These are phyloP conservation scores for Penicillium sp. DNA, from an alignment of 2,329 filamentous ascomycete genomes.

Conservation along the genomic window DNA sequence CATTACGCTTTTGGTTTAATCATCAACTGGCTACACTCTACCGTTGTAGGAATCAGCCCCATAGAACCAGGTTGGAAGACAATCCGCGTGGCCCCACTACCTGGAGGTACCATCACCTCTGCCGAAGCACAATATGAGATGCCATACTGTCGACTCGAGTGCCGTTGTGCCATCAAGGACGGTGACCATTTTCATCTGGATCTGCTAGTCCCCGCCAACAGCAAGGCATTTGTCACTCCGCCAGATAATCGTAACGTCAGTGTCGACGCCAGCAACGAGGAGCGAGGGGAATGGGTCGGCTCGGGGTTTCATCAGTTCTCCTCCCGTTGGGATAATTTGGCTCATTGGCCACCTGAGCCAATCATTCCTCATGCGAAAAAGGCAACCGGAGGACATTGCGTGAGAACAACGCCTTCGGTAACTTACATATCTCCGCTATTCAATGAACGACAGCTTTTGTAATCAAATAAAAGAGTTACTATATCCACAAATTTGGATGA, in stretches of 20 bases:
- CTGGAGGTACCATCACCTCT: slow-evolving; percentile 38
- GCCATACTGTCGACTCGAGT: slow-evolving; percentile 39
- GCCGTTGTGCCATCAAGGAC: slow-evolving; percentile 22
- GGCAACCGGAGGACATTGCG: background rate
- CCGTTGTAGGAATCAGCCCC: slow-evolving; percentile 33
- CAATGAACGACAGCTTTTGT: background rate
- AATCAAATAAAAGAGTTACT: background rate
- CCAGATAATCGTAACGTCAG: background rate
- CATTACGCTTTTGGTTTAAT: slow-evolving; percentile 49
- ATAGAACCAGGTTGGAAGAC: slow-evolving; percentile 41
- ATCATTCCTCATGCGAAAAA: background rate
- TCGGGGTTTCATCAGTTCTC: background rate
- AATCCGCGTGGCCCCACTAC: slow-evolving; percentile 37
- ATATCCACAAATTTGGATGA: background rate
- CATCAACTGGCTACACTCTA: slow-evolving; percentile 45
- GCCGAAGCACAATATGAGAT: slow-evolving; percentile 39
- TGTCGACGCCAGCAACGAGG: background rate
- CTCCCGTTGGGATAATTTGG: background rate
- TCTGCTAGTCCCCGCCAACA: background rate
- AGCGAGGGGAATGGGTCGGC: background rate
- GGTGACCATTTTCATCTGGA: background rate
- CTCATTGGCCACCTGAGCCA: background rate
- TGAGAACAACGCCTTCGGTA: background rate
- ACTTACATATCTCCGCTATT: background rate
- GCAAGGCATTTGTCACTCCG: background rate